Percentiles rank a stretch among this genome's conserved stretches.
Conservation (phyloP, 768 basidiomycete species). For the Holtermanniella nyarrowii region DNA sequence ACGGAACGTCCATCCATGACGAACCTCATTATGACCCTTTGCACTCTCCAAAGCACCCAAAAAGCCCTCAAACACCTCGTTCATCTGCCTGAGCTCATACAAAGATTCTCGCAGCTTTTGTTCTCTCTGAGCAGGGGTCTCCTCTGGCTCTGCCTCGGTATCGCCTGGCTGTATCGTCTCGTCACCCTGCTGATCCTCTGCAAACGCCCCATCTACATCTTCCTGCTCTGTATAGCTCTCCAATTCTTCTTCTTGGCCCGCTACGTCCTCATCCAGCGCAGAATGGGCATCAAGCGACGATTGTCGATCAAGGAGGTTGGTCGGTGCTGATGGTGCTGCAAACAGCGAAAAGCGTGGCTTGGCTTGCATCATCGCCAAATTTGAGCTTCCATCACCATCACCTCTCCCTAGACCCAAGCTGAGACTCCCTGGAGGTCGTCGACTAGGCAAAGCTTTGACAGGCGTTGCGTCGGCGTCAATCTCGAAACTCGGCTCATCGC, state of each 20-base stretch:
- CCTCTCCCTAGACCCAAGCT: not conserved
- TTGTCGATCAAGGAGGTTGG: not conserved
- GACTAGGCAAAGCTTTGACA: not conserved
- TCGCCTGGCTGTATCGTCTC: constrained; percentile 11
- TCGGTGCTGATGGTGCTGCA: constrained; percentile 9
- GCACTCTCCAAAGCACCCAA: constrained; percentile 23
- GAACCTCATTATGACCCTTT: constrained; percentile 38
- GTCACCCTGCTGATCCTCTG: constrained; percentile 16
- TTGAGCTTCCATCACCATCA: too few relatives aligned
- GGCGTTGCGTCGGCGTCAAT: not conserved
- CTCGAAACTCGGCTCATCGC: too few relatives aligned
- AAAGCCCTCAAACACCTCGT: constrained; percentile 37
- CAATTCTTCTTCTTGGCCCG: not conserved
- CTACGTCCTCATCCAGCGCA: constrained; percentile 3
- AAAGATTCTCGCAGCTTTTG: constrained; percentile 28
- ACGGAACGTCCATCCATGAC: constrained; percentile 1
- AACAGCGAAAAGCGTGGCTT: constrained; percentile 34
- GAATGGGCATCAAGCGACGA: constrained; percentile 2
- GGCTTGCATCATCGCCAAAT: not conserved
- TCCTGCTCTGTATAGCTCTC: not conserved
- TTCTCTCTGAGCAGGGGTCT: constrained; percentile 7
- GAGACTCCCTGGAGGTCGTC: not conserved
- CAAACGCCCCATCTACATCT: not conserved
- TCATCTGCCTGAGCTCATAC: constrained; percentile 39
- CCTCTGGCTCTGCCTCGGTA: not conserved